These are phyloP conservation scores for Xerocomellus amylosporus DNA, from an alignment of 768 basidiomycete genomes.

Conservation along the genomic window DNA sequence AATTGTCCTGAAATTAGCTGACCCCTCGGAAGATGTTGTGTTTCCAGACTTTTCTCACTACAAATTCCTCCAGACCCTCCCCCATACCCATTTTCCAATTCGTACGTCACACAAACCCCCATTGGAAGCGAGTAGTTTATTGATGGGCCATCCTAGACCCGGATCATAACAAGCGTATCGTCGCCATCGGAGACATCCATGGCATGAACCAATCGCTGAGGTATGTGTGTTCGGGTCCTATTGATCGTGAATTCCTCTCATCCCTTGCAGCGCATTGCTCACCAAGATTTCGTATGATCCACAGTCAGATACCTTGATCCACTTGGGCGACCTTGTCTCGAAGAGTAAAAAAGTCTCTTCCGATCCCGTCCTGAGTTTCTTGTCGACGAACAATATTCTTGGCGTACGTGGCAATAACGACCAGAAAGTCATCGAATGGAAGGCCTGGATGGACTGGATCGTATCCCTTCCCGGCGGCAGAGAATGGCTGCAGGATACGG, in stretches of 20 bases:
- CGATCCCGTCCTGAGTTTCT: conserved; percentile 58
- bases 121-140: background rate
- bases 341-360: conserved; percentile 61
- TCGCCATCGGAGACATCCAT: conserved; percentile 88
- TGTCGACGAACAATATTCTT: conserved; percentile 59
- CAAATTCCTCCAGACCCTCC: conserved; percentile 40
- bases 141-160: conserved; percentile 42
- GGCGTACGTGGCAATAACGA: conserved; percentile 96
- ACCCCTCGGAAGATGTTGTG: background rate
- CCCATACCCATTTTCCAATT: conserved; percentile 50
- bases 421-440: conserved; percentile 88
- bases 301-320: conserved; percentile 65
- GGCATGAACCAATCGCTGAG: conserved; percentile 68
- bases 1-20: background rate
- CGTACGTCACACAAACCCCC: conserved; percentile 34
- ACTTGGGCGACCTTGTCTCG: conserved; percentile 79
- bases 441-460: conserved; percentile 84
- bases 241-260: background rate
- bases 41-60: conserved; percentile 60
- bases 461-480: conserved; percentile 36
- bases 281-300: conserved; percentile 57
- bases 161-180: conserved; percentile 49
- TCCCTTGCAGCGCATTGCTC: conserved; percentile 54
- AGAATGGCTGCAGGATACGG: conserved; percentile 56
- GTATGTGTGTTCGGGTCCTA: conserved; percentile 39